Evolutionary conservation across 495 filamentous ascomycete species (phyloP).

Genomic region (Penicillium ochrochloron): DNA sequence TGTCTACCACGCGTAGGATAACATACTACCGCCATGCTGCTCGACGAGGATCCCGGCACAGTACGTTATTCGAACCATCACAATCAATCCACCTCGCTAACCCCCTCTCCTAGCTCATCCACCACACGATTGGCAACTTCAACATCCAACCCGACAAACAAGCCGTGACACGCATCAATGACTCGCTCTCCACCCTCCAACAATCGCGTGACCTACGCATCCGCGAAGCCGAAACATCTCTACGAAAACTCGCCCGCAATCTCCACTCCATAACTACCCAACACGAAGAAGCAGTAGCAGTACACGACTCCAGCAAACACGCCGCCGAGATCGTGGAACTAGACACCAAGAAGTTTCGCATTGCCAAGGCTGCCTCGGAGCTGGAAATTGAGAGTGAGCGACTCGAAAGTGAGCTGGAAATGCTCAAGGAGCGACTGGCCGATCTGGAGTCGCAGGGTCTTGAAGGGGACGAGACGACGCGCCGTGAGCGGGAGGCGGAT

Average conservation of each 20-base stretch:
- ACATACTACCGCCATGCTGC: constrained; percentile 72
- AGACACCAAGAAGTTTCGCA: constrained; percentile 92
- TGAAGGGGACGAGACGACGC: constrained; percentile 60
- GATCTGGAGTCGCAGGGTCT: constrained; percentile 83
- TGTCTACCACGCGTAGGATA: neutral
- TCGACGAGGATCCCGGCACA: constrained; percentile 91
- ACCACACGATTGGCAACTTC: constrained; percentile 90
- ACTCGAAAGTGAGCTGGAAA: constrained; percentile 77
- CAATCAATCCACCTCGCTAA: constrained; percentile 23
- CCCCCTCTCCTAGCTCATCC: constrained; percentile 68
- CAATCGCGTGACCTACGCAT: constrained; percentile 78
- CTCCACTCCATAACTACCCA: constrained; percentile 69
- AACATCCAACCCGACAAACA: constrained; percentile 87
- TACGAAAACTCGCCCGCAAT: constrained; percentile 76
- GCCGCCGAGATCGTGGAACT: constrained; percentile 80
- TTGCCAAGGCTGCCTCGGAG: constrained; percentile 85
- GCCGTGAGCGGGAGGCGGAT: constrained; percentile 64
- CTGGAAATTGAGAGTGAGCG: constrained; percentile 91
- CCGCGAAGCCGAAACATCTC: constrained; percentile 67
- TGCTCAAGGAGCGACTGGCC: constrained; percentile 73
- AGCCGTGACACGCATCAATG: constrained; percentile 83
- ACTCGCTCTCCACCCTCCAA: constrained; percentile 77
- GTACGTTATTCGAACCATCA: constrained; percentile 51
- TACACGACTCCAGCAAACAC: constrained; percentile 76
- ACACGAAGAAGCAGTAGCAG: constrained; percentile 69